These are phyloP conservation scores for Naganishia onofrii DNA, from an alignment of 768 basidiomycete species.

Conservation along the genomic window DNA sequence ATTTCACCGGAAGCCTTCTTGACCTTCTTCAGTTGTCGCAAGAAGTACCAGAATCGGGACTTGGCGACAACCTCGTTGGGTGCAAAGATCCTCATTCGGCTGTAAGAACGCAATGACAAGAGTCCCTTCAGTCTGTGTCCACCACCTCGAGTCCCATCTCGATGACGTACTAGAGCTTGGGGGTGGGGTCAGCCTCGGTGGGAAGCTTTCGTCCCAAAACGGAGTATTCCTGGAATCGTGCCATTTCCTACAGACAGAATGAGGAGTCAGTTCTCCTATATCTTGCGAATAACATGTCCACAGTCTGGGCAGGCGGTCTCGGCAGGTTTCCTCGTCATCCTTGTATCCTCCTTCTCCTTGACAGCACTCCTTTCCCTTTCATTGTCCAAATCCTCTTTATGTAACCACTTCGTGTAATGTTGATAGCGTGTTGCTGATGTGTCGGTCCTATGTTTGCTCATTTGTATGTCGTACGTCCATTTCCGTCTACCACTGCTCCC, in stretches of 20 bases:
- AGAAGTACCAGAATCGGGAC: slow-evolving; percentile 99
- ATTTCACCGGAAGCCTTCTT: slow-evolving; percentile 99
- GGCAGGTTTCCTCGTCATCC: neutral
- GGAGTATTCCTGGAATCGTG: slow-evolving; percentile 74
- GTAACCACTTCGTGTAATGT: no score
- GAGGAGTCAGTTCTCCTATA: slow-evolving; percentile 4
- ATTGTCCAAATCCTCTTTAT: neutral
- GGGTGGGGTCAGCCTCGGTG: slow-evolving; percentile 84
- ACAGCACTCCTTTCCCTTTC: neutral
- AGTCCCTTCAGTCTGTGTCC: neutral
- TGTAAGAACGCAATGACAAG: slow-evolving; percentile 21
- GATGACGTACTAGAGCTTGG: slow-evolving; percentile 72
- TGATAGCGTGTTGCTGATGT: neutral
- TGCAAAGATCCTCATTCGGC: slow-evolving; percentile 97
- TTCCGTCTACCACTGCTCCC: neutral
- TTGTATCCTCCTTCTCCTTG: neutral
- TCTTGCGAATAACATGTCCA: neutral
- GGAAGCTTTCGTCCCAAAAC: slow-evolving; percentile 97
- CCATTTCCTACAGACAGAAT: slow-evolving; percentile 48
- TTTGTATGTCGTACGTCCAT: neutral
- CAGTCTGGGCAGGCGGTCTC: slow-evolving; percentile 8
- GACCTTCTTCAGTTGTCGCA: slow-evolving; percentile 96
- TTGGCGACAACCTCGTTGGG: slow-evolving; percentile 98
- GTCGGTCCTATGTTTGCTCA: neutral
- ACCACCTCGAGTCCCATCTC: neutral